Evolutionary conservation across 2,329 filamentous ascomycete genomes (phyloP), one percentile per base, ranked within the genome.

Genomic region (Trichoderma endophyticum): DNA sequence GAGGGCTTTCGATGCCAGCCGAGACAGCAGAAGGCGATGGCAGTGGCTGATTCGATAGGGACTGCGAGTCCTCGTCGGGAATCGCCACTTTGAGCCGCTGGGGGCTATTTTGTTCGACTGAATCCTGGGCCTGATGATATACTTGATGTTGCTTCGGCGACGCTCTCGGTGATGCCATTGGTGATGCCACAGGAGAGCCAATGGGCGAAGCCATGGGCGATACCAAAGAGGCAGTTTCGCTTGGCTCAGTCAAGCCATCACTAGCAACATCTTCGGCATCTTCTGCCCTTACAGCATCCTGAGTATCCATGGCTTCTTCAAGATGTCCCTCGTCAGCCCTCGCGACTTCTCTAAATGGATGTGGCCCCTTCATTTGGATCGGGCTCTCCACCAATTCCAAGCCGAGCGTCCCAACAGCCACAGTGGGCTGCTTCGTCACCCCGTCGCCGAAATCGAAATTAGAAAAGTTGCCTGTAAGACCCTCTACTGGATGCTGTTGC

Each of bases 401-500:
- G n/a, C 68, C 62, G 28, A 73, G 54, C 8, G 72, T 70, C 6
- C 61, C 71, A 28, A 36, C 18, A 3, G 59, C 32, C 34, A 54
- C 26, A n/a, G 73, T 32, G 18, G 73, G 74, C 34, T 73, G 74
- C 63, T 59, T 77, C 12, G 74, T 76, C 11, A 80, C 77, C 28
- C 62, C 75, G 3, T 79, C 80, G 15, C 81, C 81, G 76, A 83
- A 83, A 73, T 83, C 80, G 59, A 83, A 83, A 0, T 76, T 81
- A 0, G 79, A 70, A 75, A 83, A 82, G 70, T 82, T 83, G 21
- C 81, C 81, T 1, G 79, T 75, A 39, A 83, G 78, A 5, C 81
- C 81, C 48, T 82, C 81, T 9, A 74, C 73, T 68, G 77, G 77
- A 0, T 75, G 77, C 43, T 75, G 77, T 3, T 74, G 72, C 8